A percentile compares a stretch with the other conserved stretches of the same genome.
Conservation (phyloP, 2,329 filamentous ascomycete species). For the Fusarium sulawesiense region DNA sequence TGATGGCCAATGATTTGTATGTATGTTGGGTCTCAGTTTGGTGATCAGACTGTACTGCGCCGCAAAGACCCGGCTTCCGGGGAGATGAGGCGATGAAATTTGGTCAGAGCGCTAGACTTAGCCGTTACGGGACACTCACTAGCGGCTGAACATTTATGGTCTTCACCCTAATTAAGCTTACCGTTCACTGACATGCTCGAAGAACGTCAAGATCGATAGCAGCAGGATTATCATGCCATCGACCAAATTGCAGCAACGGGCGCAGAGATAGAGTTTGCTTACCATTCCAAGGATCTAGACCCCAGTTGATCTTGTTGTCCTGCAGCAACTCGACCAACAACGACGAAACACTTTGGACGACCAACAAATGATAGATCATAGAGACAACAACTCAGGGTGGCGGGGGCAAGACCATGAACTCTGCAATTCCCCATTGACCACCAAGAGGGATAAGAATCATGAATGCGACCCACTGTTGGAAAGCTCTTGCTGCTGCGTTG, state of each 20-base stretch:
- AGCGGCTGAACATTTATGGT: no score
- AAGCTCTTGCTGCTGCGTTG: not conserved
- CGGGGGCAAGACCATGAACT: not conserved
- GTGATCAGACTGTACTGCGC: not conserved
- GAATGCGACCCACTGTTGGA: accelerated
- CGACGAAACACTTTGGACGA: no score
- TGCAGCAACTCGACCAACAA: not conserved
- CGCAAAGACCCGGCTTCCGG: not conserved
- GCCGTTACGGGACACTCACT: no score
- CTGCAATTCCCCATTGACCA: no score
- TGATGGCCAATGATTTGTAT: not conserved
- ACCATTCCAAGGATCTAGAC: not conserved
- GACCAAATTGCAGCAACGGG: not conserved
- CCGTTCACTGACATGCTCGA: no score
- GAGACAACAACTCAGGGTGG: not conserved
- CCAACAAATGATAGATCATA: not conserved
- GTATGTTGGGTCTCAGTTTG: not conserved
- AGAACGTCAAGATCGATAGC: no score
- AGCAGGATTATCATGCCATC: no score
- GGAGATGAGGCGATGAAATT: not conserved
- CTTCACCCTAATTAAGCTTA: no score
- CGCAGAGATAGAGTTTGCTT: not conserved
- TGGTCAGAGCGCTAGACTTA: not conserved
- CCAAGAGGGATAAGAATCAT: not conserved
- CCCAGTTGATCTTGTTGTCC: not conserved